These are phyloP conservation scores for Penicillium freii DNA, from an alignment of 2,329 filamentous ascomycete genomes.

Conservation along the genomic window DNA sequence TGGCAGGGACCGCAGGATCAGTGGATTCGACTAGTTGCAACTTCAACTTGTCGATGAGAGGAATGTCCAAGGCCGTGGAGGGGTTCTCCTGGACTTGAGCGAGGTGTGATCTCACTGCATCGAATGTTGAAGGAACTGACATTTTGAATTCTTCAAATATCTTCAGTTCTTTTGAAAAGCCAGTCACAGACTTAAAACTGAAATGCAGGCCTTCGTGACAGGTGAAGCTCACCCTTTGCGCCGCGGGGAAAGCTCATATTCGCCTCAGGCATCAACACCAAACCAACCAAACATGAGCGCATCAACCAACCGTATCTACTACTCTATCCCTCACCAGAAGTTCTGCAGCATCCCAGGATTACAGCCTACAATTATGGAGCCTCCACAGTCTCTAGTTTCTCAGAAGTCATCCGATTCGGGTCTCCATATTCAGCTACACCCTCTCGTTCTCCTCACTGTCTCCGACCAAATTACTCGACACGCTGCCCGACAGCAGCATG, in stretches of 20 bases:
- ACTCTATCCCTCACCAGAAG: constrained; percentile 6
- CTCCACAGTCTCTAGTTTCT: constrained; percentile 61
- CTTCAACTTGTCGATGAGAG: constrained; percentile 52
- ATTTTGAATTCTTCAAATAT: constrained; percentile 20
- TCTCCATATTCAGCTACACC: constrained; percentile 81
- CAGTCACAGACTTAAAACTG: background rate
- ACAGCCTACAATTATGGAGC: constrained; percentile 48
- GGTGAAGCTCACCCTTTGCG: background rate
- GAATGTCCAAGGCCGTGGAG: constrained; percentile 46
- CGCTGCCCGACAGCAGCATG: constrained; percentile 69
- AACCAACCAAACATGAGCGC: constrained; percentile 33
- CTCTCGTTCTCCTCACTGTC: constrained; percentile 90
- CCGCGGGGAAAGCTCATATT: constrained; percentile 27
- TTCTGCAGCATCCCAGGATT: background rate
- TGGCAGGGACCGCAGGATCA: constrained; percentile 37
- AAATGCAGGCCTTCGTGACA: background rate
- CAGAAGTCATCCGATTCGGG: constrained; percentile 69
- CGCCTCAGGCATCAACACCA: constrained; percentile 19
- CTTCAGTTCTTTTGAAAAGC: background rate
- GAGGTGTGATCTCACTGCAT: constrained; percentile 44
- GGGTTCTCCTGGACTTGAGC: constrained; percentile 46
- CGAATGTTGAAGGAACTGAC: constrained; percentile 37
- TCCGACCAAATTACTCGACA: constrained; percentile 96
- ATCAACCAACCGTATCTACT: constrained; percentile 13
- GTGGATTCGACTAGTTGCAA: constrained; percentile 42